Conservation (phyloP, 352 stramenopile genomes). For the Phytophthora boehmeriae region DNA sequence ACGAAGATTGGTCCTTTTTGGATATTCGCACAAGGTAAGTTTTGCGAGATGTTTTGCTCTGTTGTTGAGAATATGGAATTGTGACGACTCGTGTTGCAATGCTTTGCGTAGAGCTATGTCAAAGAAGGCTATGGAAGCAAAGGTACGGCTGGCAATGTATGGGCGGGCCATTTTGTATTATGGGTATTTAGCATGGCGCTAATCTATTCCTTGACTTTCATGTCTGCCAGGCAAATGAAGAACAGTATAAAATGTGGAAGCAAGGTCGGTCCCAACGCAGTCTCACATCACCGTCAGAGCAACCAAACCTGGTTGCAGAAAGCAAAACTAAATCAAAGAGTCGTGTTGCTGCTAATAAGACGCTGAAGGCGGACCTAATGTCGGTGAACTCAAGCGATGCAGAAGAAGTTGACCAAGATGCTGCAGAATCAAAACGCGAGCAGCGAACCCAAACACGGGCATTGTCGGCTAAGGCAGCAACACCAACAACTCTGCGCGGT, state of each 20-base stretch:
- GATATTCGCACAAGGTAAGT: conserved; percentile 69
- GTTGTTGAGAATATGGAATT: conserved; percentile 3
- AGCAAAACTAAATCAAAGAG: conserved; percentile 8
- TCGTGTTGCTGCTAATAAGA: conserved; percentile 20
- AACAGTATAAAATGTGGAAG: conserved; percentile 75
- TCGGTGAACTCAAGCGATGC: conserved; percentile 19
- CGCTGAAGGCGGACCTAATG: conserved; percentile 25
- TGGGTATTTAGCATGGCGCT: too few species aligned
- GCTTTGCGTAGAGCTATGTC: conserved; percentile 55
- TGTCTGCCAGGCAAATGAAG: conserved; percentile 60
- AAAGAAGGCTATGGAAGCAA: conserved; percentile 79
- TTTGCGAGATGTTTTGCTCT: background rate
- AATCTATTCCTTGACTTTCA: background rate
- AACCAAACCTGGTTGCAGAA: background rate
- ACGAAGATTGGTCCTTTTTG: conserved; percentile 88
- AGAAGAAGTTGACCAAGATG: conserved; percentile 17
- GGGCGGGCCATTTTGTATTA: too few species aligned
- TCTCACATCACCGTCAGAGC: conserved; percentile 2
- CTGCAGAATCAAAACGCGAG: conserved; percentile 19
- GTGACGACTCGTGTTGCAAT: conserved; percentile 9
- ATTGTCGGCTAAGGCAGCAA: conserved; percentile 36
- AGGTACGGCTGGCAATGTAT: conserved; percentile 37
- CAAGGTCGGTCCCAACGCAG: conserved; percentile 16
- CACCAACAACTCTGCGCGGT: conserved; percentile 40
- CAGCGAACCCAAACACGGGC: conserved; percentile 25